These are phyloP conservation scores for Cyberlindnera bimundalis DNA, from an alignment of 805 yeast species.

Conservation along the genomic window DNA sequence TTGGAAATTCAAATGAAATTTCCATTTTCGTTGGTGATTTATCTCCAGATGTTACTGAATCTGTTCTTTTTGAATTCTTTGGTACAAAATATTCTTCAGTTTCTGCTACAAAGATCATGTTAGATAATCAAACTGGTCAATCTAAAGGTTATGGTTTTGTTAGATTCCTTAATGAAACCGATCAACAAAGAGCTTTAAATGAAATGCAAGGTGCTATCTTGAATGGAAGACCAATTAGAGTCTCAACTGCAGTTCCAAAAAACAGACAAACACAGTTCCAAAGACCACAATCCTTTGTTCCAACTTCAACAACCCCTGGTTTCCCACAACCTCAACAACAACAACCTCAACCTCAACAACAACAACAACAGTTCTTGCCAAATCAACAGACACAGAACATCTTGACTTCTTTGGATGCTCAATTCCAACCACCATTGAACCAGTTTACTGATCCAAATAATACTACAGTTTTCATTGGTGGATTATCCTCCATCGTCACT, in stretches of 20 bases:
- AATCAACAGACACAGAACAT: slow-evolving; percentile 25
- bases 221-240: slow-evolving; percentile 73
- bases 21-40: slow-evolving; percentile 88
- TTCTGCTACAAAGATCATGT: slow-evolving; percentile 72
- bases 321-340: slow-evolving; percentile 18
- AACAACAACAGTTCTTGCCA: slow-evolving; percentile 14
- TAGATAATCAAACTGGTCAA: slow-evolving; percentile 63
- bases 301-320: neutral
- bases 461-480: slow-evolving; percentile 70
- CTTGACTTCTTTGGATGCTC: slow-evolving; percentile 30
- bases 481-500: slow-evolving; percentile 54
- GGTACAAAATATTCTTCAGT: slow-evolving; percentile 68
- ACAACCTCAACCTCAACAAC: slow-evolving; percentile 18
- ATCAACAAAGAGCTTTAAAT: slow-evolving; percentile 65
- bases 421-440: slow-evolving; percentile 51
- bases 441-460: slow-evolving; percentile 79
- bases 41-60: slow-evolving; percentile 69
- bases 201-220: slow-evolving; percentile 81
- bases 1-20: slow-evolving; percentile 37
- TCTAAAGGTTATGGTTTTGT: slow-evolving; percentile 90
- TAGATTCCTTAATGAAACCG: slow-evolving; percentile 61
- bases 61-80: slow-evolving; percentile 60
- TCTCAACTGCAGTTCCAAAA: slow-evolving; percentile 64
- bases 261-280: slow-evolving; percentile 28
- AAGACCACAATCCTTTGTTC: slow-evolving; percentile 7